phyloP scores from a whole-genome alignment of 1,139 yeast genomes.

The Protomyces arabidopsidicola region DNA sequence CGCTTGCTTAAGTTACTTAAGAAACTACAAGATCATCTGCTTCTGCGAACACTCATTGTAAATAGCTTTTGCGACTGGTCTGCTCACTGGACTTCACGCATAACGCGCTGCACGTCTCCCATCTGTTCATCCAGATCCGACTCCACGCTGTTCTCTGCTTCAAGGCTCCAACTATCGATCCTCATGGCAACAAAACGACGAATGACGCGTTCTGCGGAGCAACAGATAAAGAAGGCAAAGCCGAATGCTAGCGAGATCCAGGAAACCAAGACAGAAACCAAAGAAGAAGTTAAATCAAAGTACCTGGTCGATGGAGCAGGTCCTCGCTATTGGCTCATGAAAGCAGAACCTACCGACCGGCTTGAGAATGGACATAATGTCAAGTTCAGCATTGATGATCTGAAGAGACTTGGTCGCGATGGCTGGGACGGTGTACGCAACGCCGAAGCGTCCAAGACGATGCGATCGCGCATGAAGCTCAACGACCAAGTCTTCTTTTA shows the following conservation, averaged over 20 bases:
- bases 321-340: slow-evolving; percentile 47
- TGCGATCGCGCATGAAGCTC: slow-evolving; percentile 44
- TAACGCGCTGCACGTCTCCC: too few relatives aligned
- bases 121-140: too few relatives aligned
- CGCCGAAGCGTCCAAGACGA: slow-evolving; percentile 51
- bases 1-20: too few relatives aligned
- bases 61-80: too few relatives aligned
- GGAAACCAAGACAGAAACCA: not conserved
- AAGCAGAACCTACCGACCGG: slow-evolving; percentile 51
- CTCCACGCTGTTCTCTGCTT: too few relatives aligned
- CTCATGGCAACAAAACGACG: not conserved
- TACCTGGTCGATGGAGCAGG: not conserved
- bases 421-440: slow-evolving; percentile 59
- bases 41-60: too few relatives aligned
- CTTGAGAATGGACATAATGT: slow-evolving; percentile 50
- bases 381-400: slow-evolving; percentile 46
- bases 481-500: slow-evolving; percentile 50
- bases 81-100: too few relatives aligned
- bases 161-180: too few relatives aligned
- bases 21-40: too few relatives aligned
- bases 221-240: not conserved
- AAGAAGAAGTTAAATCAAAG: not conserved
- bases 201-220: not conserved
- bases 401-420: slow-evolving; percentile 42
- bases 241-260: not conserved